Evolutionary conservation across 2,329 filamentous ascomycete species (phyloP).

Genomic region (Byssochlamys sp.): DNA sequence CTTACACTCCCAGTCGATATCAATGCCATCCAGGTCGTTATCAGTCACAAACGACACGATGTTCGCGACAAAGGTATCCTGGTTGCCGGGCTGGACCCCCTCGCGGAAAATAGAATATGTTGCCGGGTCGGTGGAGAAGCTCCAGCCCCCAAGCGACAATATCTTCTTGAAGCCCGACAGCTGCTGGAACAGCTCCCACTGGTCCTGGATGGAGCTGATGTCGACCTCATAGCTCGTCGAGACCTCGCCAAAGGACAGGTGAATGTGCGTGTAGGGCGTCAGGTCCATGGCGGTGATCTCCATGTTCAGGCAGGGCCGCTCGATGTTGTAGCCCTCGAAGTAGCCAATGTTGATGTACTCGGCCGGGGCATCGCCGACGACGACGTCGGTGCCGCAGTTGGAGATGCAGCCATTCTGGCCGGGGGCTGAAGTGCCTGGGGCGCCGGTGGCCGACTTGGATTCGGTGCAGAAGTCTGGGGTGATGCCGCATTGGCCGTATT

Average conservation of each 20-base stretch:
- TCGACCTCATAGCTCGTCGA: slow-evolving; percentile 21
- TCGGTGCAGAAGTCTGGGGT: slow-evolving; percentile 34
- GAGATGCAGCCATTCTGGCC: slow-evolving; percentile 32
- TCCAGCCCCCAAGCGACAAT: slow-evolving; percentile 37
- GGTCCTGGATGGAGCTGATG: slow-evolving; percentile 9
- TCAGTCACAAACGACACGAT: slow-evolving; percentile 31
- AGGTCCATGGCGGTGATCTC: slow-evolving; percentile 12
- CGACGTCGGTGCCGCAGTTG: slow-evolving; percentile 33
- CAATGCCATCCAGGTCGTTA: slow-evolving; percentile 32
- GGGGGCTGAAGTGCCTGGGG: slow-evolving; percentile 26
- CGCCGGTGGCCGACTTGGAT: slow-evolving; percentile 15
- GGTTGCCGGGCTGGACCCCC: slow-evolving; percentile 27
- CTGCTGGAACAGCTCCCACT: slow-evolving; percentile 1
- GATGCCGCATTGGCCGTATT: slow-evolving; percentile 37
- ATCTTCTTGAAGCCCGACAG: slow-evolving; percentile 22
- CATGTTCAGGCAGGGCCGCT: slow-evolving; percentile 22
- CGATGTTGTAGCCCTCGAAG: slow-evolving; percentile 22
- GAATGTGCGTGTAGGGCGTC: slow-evolving; percentile 22
- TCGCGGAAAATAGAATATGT: slow-evolving; percentile 32
- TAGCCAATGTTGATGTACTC: slow-evolving; percentile 15
- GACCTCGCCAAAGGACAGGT: slow-evolving; percentile 28
- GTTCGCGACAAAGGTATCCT: slow-evolving; percentile 26
- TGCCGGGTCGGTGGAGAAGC: slow-evolving; percentile 26
- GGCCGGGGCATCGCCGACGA: slow-evolving; percentile 11
- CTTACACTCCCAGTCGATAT: slow-evolving; percentile 26